Base-by-base conservation (phyloP, 352 stramenopile species). In the Pythium sp. region DNA sequence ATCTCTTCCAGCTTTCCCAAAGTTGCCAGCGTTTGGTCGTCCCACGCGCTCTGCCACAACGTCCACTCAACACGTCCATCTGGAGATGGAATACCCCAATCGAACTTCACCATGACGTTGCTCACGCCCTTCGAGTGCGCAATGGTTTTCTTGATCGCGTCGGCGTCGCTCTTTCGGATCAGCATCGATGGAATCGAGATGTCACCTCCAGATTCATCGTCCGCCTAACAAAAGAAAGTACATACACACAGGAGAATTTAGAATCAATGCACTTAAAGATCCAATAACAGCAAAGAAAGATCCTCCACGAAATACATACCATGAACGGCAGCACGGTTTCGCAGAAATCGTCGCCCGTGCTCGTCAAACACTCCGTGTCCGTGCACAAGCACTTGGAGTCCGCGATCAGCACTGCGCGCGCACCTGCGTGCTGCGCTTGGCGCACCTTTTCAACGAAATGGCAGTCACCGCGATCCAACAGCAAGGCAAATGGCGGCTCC, bases 181-280 rank as follows among this genome's bases (percentile, higher is more conserved):
- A 99, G 73, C 87, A 99, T 98, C 46, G 91, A 97, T 9, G 97
- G 96, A 71, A 99, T 99, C 36, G 93, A 93, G 79, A 99, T 98
- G 75, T 99, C 97, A 7, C 82, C 81, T n/a, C 95, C 97, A 56
- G 85, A 97, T 61, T 98, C 97, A 70, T 99, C 97, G 70, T 99
- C 97, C 20, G 96, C 90, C 94, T 87, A 70, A 15, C 55, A 34
- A 15, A 4, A 65, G 8, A 34, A 30, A 20, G 24, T 26, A 70
- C 30, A 32, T 6, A 32, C 30, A 47, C 12, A 60, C 12, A 58
- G 20, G 47, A 54, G 32, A 26, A 8, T 4, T 51, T 22, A 34
- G 57, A 55, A 70, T 14, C 38, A 71, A 56, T 61, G 32, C 38
- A 36, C 22, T 22, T 15, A 1, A 12, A 20, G 11, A 53, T 14